Conservation (phyloP, 2,329 filamentous ascomycete genomes). For the Samsoniella hepiali region DNA sequence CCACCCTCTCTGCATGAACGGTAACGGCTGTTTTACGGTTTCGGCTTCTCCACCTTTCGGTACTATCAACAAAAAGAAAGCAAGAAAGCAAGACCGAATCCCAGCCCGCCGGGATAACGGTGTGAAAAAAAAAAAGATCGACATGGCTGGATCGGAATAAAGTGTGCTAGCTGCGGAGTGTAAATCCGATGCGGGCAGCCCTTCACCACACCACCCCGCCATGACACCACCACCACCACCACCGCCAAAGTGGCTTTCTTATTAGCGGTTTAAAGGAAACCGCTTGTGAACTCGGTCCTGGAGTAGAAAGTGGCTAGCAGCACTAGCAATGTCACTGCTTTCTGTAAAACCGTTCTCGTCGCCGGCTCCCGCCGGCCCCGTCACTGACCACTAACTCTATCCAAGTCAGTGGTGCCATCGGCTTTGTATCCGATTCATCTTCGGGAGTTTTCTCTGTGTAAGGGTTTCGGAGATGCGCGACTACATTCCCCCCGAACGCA, state of each 20-base stretch:
- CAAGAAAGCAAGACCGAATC: neutral
- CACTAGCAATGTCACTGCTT: neutral
- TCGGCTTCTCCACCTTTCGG: neutral
- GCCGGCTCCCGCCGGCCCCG: no score
- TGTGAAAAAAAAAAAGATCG: neutral
- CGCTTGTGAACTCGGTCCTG: no score
- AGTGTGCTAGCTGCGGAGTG: neutral
- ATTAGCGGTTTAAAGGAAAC: neutral
- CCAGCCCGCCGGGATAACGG: neutral
- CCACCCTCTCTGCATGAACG: no score
- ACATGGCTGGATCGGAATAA: constrained; percentile 9
- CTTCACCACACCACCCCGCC: neutral
- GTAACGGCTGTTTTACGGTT: no score
- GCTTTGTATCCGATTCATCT: neutral
- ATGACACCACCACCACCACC: neutral
- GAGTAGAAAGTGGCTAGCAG: neutral
- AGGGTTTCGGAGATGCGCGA: no score
- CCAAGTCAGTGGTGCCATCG: neutral
- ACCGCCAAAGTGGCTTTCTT: no score
- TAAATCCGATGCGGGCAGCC: constrained; percentile 7
- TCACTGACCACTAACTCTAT: neutral
- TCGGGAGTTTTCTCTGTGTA: no score
- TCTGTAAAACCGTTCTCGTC: neutral
- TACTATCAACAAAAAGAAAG: no score
- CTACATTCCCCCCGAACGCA: no score